Conservation (phyloP, 345 rosid species). For the Lepidium sativum region DNA sequence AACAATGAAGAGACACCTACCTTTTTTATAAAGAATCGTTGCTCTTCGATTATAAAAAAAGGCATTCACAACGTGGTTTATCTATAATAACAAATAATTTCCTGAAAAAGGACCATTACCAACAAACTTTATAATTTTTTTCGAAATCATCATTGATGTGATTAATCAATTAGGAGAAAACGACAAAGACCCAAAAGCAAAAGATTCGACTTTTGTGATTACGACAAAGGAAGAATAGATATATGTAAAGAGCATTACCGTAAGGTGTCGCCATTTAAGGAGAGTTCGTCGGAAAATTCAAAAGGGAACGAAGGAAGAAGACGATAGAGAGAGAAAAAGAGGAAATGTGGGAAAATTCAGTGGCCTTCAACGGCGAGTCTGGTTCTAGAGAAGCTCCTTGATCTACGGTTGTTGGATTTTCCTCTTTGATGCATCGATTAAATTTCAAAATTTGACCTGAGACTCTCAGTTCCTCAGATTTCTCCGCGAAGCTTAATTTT, state of each 20-base stretch:
- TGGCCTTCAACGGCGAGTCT: conserved; percentile 70
- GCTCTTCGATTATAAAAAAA: background rate
- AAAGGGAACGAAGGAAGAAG: background rate
- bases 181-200: background rate
- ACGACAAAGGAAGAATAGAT: background rate
- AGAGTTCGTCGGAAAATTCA: background rate
- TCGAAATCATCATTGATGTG: background rate
- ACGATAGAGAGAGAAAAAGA: background rate
- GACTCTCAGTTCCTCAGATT: conserved; percentile 5
- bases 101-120: background rate
- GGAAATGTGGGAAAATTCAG: conserved; percentile 12
- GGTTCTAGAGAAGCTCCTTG: conserved; percentile 74
- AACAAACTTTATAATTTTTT: background rate
- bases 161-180: background rate
- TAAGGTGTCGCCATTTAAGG: conserved; percentile 34
- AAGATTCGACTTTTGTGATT: background rate
- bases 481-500: background rate
- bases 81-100: background rate
- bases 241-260: background rate
- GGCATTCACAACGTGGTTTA: conserved; percentile 11
- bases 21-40: background rate
- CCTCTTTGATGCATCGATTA: conserved; percentile 63
- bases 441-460: background rate
- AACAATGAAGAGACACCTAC: conserved; percentile 17
- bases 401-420: conserved; percentile 45